Base-by-base conservation (phyloP, 805 yeast species). In the Metschnikowia chrysomelidarum region DNA sequence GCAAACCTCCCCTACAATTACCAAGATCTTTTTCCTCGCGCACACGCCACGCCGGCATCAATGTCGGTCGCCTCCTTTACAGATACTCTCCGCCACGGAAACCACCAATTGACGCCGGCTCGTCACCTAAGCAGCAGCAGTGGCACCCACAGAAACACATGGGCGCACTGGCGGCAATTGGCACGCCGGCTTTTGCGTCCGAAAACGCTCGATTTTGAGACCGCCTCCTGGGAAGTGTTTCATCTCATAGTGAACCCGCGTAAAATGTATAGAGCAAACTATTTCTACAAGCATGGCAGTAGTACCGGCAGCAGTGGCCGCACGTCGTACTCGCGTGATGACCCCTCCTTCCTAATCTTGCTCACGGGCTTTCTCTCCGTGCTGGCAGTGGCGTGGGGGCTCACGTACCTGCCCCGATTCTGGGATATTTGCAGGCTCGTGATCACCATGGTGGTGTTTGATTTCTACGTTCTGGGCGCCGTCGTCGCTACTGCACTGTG, bases 191-290 rank as follows among this genome's bases (percentile, higher is more conserved):
- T 65, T 19, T 64, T 82, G 44, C 78, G 79, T 47, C 89, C 95
- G 1, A 84, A 81, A 7, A 81, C 95, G 0, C 67, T 88, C 36
- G 96, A 89, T 60, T 85, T 88, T 51, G 97, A 89, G 58, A 85
- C 95, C 1, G 96, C 96, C 10, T 71, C 80, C 41, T 89, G 96
- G 96, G 97, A 89, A 57, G 81, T 88, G 60, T 66, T 82, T 42
- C 75, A 87, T 51, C 63, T 88, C 36, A 66, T 88, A 11, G 66
- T 78, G 18, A 75, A 80, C 26, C 97, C 97, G 2, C 76, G 81
- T 50, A 80, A 85, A 43, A 94, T 88, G 51, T 88, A 84, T 64
- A 73, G 85, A 44, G 76, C 88, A 14, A 74, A 87, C 40, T 87
- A 85, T 55, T 63, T 60, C 43, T 87, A 85, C 54, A 88, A 86